A percentile compares a stretch with the other conserved stretches of the same genome.
phyloP scores from a whole-genome alignment of 202 grass and related monocot genomes.

The Setaria viridis region DNA sequence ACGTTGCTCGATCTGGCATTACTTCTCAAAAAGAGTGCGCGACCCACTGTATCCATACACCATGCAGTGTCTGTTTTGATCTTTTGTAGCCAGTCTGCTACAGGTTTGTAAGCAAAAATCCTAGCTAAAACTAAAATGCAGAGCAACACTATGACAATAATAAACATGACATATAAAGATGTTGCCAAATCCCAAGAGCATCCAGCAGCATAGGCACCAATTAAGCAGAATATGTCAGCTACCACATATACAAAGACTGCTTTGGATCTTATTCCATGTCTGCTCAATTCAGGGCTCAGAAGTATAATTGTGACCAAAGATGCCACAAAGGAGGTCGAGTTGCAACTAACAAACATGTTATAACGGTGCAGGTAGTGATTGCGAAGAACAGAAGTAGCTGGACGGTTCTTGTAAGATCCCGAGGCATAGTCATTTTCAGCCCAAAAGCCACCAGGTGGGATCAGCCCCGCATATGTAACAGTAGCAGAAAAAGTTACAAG shows the following conservation, averaged over 20 bases:
- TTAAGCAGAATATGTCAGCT: slow-evolving; percentile 32
- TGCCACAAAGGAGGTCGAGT: slow-evolving; percentile 55
- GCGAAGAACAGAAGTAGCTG: slow-evolving; percentile 47
- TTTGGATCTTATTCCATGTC: slow-evolving; percentile 48
- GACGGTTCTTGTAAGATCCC: background rate
- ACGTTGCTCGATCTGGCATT: too few species aligned
- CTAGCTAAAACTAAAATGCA: slow-evolving; percentile 21
- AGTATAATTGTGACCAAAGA: slow-evolving; percentile 66
- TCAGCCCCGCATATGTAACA: slow-evolving; percentile 53
- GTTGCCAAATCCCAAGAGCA: slow-evolving; percentile 35
- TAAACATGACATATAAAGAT: slow-evolving; percentile 45
- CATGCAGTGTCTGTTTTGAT: background rate
- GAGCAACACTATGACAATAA: slow-evolving; percentile 26
- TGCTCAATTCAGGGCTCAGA: slow-evolving; percentile 48
- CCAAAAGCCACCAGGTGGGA: slow-evolving; percentile 54
- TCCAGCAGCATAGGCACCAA: slow-evolving; percentile 51
- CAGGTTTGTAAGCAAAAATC: slow-evolving; percentile 3
- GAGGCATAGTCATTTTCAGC: slow-evolving; percentile 40
- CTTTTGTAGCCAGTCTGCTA: background rate
- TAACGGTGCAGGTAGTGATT: slow-evolving; percentile 21
- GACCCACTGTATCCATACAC: background rate
- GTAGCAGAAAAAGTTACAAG: slow-evolving; percentile 45
- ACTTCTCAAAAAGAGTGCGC: background rate
- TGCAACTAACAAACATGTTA: slow-evolving; percentile 44
- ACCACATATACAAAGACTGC: slow-evolving; percentile 46